These are phyloP conservation scores for Calcarisporium arbuscula DNA, from an alignment of 2,329 filamentous ascomycete species.

Conservation along the genomic window DNA sequence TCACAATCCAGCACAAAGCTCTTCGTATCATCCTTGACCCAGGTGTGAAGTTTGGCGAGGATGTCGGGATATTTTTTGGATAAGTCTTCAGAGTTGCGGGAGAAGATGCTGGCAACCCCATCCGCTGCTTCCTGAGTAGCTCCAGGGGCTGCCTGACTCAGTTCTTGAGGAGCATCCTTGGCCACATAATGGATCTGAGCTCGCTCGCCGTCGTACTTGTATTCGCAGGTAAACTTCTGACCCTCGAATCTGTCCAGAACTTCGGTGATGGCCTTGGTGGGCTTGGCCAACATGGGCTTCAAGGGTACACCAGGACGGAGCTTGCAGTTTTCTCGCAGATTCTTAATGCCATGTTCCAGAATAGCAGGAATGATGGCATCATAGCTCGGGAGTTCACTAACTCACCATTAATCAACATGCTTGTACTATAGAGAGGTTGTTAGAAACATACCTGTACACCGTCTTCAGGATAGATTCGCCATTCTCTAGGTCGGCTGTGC, in stretches of 20 bases:
- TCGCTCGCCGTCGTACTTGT: conserved; percentile 96
- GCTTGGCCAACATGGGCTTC: conserved; percentile 98
- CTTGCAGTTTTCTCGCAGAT: conserved; percentile 79
- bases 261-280: conserved; percentile 96
- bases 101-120: conserved; percentile 90
- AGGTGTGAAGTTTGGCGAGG: conserved; percentile 75
- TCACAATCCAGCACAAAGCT: conserved; percentile 99
- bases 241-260: conserved; percentile 94
- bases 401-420: background rate
- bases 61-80: conserved; percentile 98
- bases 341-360: conserved; percentile 77
- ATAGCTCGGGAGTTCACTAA: conserved; percentile 89
- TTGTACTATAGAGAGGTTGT: background rate
- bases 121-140: conserved; percentile 60
- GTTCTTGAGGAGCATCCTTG: conserved; percentile 66
- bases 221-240: conserved; percentile 95
- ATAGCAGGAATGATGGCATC: conserved; percentile 90
- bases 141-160: conserved; percentile 53
- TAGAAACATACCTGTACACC: conserved; percentile 65
- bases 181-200: conserved; percentile 98
- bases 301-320: conserved; percentile 88
- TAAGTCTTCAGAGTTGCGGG: conserved; percentile 91
- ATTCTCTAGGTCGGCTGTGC: conserved; percentile 69
- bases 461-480: conserved; percentile 83
- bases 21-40: conserved; percentile 84